phyloP scores from a whole-genome alignment of 2,329 filamentous ascomycete species.

The Drechslera avenae region DNA sequence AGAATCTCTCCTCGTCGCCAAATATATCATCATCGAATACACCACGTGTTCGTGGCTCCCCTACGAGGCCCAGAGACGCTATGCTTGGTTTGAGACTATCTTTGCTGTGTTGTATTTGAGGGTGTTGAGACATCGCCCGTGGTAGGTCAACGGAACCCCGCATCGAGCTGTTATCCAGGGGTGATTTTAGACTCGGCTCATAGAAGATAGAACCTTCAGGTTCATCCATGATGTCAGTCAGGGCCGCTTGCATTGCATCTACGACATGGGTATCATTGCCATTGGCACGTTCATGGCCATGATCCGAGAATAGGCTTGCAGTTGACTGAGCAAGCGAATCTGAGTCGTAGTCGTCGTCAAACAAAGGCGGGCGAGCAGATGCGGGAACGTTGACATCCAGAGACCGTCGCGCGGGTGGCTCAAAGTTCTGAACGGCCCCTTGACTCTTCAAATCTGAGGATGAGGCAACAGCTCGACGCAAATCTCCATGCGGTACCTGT shows the following conservation, averaged over 20 bases:
- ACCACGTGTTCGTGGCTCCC: conserved; percentile 81
- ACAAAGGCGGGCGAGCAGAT: conserved; percentile 61
- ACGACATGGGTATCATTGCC: conserved; percentile 79
- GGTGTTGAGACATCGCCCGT: conserved; percentile 50
- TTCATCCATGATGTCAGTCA: conserved; percentile 89
- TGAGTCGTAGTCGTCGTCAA: conserved; percentile 79
- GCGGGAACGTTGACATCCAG: conserved; percentile 66
- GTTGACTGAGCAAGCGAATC: conserved; percentile 78
- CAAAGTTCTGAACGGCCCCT: conserved; percentile 52
- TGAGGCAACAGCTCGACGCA: conserved; percentile 65
- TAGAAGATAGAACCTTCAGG: conserved; percentile 72
- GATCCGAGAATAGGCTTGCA: conserved; percentile 76
- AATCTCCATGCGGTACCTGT: conserved; percentile 52
- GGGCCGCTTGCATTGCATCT: conserved; percentile 87
- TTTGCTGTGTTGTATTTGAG: conserved; percentile 45
- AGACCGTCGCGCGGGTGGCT: conserved; percentile 64
- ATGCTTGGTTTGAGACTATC: conserved; percentile 76
- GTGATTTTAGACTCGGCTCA: conserved; percentile 56
- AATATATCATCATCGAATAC: conserved; percentile 96
- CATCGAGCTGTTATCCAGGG: conserved; percentile 66
- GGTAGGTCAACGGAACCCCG: conserved; percentile 66
- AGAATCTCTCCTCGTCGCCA: conserved; percentile 82
- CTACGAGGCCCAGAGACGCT: conserved; percentile 88
- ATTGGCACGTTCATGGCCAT: conserved; percentile 46
- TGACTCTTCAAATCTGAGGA: conserved; percentile 63